Base-by-base conservation (phyloP, 2,329 filamentous ascomycete genomes). In the Colletotrichum destructivum region DNA sequence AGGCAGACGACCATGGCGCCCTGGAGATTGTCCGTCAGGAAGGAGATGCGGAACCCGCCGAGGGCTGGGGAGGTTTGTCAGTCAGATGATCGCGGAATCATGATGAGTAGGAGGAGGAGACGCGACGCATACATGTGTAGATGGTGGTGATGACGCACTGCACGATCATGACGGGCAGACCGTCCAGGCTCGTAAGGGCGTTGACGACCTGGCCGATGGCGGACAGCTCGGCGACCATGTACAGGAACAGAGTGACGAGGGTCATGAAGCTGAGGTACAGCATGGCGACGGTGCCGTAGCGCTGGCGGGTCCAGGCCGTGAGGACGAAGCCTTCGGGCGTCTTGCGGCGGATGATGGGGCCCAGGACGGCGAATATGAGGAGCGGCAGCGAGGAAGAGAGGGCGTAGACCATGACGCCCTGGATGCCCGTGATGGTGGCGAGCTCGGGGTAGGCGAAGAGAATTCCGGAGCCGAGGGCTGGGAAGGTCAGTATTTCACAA, bases 201-300 rank as follows among this genome's bases (percentile, higher is more conserved):
- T 83, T 92, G 76, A 96, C 87, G 49, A 96, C 94, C 81, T 96
- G 93, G 62, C 94, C 93, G 38, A 96, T 85, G 15, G 93, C 93
- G 11, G 93, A 95, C 54, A 96, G 87, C 84, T 96, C 94, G 23
- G 93, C 90, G 35, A 96, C 91, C 93, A 96, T 96, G 86, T 96
- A 96, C 62, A 96, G 81, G 80, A 96, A 96, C 76, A 96, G 87
- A 1, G 94, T 96, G 61, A 95, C 90, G 61, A 96, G 86, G 55
- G 93, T 95, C 84, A 95, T 86, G 76, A 93, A 88, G 80, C 93
- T 94, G 73, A 96, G 85, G 79, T 93, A 96, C 47, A 95, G 82
- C 64, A 91, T 92, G 8, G 92, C 87, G 44, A 91, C 79, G 3
- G 87, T 79, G 21, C 94, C 94, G 81, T 94, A 96, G 72, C 94